Conservation (phyloP, 2,329 filamentous ascomycete genomes). For the Scopulariopsis brevicaulis region DNA sequence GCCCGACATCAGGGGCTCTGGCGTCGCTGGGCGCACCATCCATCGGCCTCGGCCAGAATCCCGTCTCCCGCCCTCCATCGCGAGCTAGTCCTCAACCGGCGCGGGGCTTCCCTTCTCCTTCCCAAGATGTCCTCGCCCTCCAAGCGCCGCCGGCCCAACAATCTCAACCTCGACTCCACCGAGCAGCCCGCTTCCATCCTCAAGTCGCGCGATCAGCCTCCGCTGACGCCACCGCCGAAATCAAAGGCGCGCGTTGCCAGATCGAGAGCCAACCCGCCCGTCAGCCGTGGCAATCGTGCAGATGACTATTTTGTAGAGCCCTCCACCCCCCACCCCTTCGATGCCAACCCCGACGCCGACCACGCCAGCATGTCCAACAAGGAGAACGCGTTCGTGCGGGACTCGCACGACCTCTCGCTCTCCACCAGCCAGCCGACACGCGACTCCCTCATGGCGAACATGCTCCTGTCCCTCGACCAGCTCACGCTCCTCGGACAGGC, state of each 20-base stretch:
- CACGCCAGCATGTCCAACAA: constrained; percentile 19
- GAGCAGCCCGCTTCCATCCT: background rate
- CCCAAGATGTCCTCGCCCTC: constrained; percentile 6
- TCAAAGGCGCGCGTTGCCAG: background rate
- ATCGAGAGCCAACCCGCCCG: constrained; percentile 4
- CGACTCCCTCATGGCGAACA: constrained; percentile 89
- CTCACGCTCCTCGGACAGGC: constrained; percentile 44
- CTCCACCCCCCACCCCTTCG: constrained; percentile 19
- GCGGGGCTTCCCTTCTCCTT: background rate
- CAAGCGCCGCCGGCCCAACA: constrained; percentile 9
- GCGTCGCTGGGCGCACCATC: background rate
- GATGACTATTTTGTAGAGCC: constrained; percentile 25
- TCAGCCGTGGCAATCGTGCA: constrained; percentile 12
- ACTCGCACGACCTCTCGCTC: constrained; percentile 81
- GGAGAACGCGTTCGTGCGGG: constrained; percentile 27
- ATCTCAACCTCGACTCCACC: constrained; percentile 10
- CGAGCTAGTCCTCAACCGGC: background rate
- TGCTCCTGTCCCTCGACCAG: constrained; percentile 87
- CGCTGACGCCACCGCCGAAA: constrained; percentile 1
- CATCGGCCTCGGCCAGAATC: background rate
- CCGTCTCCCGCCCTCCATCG: background rate
- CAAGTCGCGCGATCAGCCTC: constrained; percentile 1
- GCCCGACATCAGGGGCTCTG: background rate
- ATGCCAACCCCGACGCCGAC: constrained; percentile 6
- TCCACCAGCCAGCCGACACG: constrained; percentile 66